Base-by-base conservation (phyloP, 352 stramenopile species). In the Globisporangium nagaii region DNA sequence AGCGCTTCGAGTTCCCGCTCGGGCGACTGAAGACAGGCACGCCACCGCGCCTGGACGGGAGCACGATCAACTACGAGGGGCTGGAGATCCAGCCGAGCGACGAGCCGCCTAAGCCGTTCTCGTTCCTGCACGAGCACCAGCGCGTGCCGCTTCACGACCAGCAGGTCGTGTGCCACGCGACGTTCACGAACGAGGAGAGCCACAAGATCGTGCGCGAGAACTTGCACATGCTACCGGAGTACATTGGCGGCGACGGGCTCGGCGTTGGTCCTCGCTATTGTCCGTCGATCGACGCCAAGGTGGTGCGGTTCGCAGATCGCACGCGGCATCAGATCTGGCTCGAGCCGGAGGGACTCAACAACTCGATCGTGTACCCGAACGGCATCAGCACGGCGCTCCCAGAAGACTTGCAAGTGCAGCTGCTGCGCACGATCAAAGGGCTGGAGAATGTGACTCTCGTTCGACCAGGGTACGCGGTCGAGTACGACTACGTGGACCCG, bases 401-500 rank as follows among this genome's bases (percentile, higher is more conserved):
- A 0, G 79, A 90, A 59, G 90, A 98, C 24, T 80, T 98, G n/a
- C 97, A 99, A 62, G 68, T 96, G 5, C 65, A 96, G 62, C 86
- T 99, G 43, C 73, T 99, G 37, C 81, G 86, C 10, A 97, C 75
- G 4, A 99, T 99, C 71, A 71, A 91, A 58, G 97, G 97, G 17
- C 73, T 99, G 4, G 94, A 98, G 70, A 79, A 97, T 20, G 93
- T 96, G 34, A 84, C 98, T 46, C 97, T 99, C 57, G 68, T 99
- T 19, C 84, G 93, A 9, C 88, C 95, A 22, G 97, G 95, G 22
- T 99, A 99, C 66, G 96, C 98, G n/a, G 97, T 99, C n/a, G 97
- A 99, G 75, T 99, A 99, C 64, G 96, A 99, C 79, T 99, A 96
- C 66, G 79, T 99, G 37, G 96, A 99, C 60, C 96, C 96, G 11